phyloP scores from a whole-genome alignment of 2,329 filamentous ascomycete species.

The Albophoma yamanashiensis region DNA sequence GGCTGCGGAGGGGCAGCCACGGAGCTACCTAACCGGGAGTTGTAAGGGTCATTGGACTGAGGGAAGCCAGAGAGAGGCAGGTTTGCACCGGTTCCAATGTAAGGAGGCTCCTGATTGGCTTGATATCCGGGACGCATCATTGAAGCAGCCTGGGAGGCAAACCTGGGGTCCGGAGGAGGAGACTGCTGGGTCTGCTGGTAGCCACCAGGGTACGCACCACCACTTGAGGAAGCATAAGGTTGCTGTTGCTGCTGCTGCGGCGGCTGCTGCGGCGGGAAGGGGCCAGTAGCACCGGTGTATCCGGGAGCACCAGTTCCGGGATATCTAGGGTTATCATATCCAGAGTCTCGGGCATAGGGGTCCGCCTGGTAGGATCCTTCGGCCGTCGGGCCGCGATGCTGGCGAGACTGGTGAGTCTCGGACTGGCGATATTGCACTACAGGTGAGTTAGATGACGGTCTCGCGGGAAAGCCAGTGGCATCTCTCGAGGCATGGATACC shows the following conservation, averaged over 20 bases:
- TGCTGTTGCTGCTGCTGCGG: slow-evolving; percentile 13
- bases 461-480: slow-evolving; percentile 33
- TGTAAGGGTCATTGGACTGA: slow-evolving; percentile 18
- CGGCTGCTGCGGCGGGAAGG: slow-evolving; percentile 13
- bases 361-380: slow-evolving; percentile 23
- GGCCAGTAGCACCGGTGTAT: slow-evolving; percentile 34
- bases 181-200: slow-evolving; percentile 22
- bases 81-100: slow-evolving; percentile 26
- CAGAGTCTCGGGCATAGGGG: slow-evolving; percentile 27
- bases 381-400: slow-evolving; percentile 34
- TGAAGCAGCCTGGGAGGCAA: slow-evolving; percentile 15
- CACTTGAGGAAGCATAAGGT: slow-evolving; percentile 17
- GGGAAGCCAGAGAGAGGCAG: slow-evolving; percentile 15
- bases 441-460: slow-evolving; percentile 47
- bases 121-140: slow-evolving; percentile 21
- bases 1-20: slow-evolving; percentile 19
- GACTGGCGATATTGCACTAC: slow-evolving; percentile 48
- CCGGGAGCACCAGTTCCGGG: slow-evolving; percentile 38
- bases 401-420: slow-evolving; percentile 36
- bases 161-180: slow-evolving; percentile 22
- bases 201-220: slow-evolving; percentile 18
- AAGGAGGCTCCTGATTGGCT: slow-evolving; percentile 18
- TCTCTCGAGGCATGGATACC: slow-evolving; percentile 46
- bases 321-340: slow-evolving; percentile 35
- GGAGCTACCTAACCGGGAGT: slow-evolving; percentile 16